Conservation (phyloP, 2,329 filamentous ascomycete genomes). For the Arthrobotrys pseudoclavata region DNA sequence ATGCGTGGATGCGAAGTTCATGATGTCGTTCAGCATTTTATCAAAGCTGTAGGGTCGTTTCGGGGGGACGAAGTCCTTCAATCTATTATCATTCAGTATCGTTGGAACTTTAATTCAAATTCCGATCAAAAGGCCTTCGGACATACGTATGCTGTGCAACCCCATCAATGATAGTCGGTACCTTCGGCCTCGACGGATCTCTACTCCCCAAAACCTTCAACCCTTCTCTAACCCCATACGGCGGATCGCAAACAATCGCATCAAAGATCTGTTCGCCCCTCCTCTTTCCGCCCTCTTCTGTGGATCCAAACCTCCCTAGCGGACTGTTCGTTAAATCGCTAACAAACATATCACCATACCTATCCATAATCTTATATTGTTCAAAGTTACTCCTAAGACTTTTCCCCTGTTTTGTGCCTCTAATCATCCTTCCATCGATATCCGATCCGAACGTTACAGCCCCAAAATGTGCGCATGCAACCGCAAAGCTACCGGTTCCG, state of each 20-base stretch:
- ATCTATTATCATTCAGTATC: constrained; percentile 7
- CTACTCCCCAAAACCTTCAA: constrained; percentile 85
- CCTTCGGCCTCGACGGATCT: constrained; percentile 74
- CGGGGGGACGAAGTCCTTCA: constrained; percentile 80
- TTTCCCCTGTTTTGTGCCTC: constrained; percentile 73
- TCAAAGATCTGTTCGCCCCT: constrained; percentile 73
- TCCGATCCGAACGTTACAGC: constrained; percentile 87
- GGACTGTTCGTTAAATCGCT: constrained; percentile 91
- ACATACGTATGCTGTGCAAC: constrained; percentile 76
- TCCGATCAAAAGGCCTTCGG: not conserved
- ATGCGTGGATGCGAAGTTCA: constrained; percentile 81
- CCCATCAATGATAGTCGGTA: constrained; percentile 77
- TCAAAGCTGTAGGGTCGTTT: constrained; percentile 93
- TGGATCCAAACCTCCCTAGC: constrained; percentile 70
- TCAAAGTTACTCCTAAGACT: constrained; percentile 80
- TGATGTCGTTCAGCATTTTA: constrained; percentile 89
- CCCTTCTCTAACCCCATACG: constrained; percentile 94
- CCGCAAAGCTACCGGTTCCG: constrained; percentile 91
- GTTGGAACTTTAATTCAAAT: not conserved
- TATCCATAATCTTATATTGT: constrained; percentile 79
- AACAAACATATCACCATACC: constrained; percentile 83
- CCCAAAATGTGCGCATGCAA: constrained; percentile 92
- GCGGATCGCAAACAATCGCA: constrained; percentile 94
- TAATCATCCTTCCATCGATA: constrained; percentile 90
- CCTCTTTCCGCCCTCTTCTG: constrained; percentile 5